Percentiles rank a stretch among this genome's conserved stretches.
These are phyloP conservation scores for Backusella tarrabulga DNA, from an alignment of 192 early-diverging fungal genomes.

Conservation along the genomic window DNA sequence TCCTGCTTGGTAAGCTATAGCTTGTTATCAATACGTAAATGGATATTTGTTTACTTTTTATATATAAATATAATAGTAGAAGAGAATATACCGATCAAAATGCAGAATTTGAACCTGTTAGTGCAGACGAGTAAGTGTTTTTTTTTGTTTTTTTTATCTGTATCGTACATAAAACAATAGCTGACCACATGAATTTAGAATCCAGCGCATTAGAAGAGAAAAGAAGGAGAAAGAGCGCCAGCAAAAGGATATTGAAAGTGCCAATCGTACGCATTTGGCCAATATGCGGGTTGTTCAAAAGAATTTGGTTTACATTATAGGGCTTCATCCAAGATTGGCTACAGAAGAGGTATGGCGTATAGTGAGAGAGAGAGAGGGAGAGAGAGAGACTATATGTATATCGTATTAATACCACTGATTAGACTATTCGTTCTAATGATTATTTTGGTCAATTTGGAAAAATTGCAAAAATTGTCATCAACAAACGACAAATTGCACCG, in stretches of 20 bases:
- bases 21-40: not conserved
- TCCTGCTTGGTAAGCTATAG: slow-evolving; percentile 71
- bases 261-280: slow-evolving; percentile 72
- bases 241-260: slow-evolving; percentile 82
- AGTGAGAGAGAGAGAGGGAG: slow-evolving; percentile 65
- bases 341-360: slow-evolving; percentile 75
- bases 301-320: slow-evolving; percentile 97
- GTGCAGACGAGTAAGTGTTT: slow-evolving; percentile 73
- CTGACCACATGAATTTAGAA: slow-evolving; percentile 9
- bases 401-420: slow-evolving; percentile 19
- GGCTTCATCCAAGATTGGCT: slow-evolving; percentile 79
- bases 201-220: slow-evolving; percentile 70
- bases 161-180: not conserved
- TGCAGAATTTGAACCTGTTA: slow-evolving; percentile 84
- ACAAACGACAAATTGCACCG: slow-evolving; percentile 59
- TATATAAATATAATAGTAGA: slow-evolving; percentile 45
- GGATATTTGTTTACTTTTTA: not conserved
- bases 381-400: not conserved
- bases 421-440: slow-evolving; percentile 77
- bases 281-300: slow-evolving; percentile 96
- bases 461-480: slow-evolving; percentile 90
- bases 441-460: slow-evolving; percentile 99
- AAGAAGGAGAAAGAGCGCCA: slow-evolving; percentile 88
- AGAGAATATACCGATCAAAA: slow-evolving; percentile 88
- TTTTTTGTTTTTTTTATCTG: not conserved